Conservation (phyloP, 2,329 filamentous ascomycete species). For the Aspergillus pseudoterreus region DNA sequence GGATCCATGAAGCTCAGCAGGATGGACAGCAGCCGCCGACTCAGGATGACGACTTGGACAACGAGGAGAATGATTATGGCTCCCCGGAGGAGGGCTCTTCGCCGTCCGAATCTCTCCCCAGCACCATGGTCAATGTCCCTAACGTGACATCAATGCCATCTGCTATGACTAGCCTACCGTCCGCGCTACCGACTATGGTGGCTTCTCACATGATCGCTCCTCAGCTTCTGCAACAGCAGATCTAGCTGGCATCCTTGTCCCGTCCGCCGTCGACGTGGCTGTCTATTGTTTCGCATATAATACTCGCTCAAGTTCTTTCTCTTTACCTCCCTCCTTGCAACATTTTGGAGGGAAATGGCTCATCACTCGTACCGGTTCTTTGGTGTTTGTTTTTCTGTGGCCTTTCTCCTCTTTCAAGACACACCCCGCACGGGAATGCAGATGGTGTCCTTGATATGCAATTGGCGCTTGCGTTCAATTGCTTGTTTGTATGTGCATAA, state of each 20-base stretch:
- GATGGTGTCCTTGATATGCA: conserved; percentile 3
- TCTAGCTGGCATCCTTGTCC: conserved; percentile 21
- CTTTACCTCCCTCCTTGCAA: not conserved
- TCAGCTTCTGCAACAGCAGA: conserved; percentile 42
- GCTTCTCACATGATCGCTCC: conserved; percentile 41
- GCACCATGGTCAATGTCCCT: conserved; percentile 30
- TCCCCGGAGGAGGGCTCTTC: conserved; percentile 77
- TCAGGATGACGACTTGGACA: conserved; percentile 79
- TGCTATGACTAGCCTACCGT: conserved; percentile 21
- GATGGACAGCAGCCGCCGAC: conserved; percentile 48
- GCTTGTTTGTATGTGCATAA: conserved; percentile 6
- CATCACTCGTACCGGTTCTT: not conserved
- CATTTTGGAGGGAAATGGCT: not conserved
- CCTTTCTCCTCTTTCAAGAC: not conserved
- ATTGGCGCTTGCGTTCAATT: conserved; percentile 8
- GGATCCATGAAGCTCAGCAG: conserved; percentile 74
- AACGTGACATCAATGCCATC: conserved; percentile 35
- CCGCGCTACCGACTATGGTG: conserved; percentile 39
- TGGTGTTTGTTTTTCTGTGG: not conserved
- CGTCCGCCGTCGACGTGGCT: not conserved
- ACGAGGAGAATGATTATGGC: conserved; percentile 80
- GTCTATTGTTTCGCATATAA: not conserved
- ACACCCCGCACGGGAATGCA: not conserved
- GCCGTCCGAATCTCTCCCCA: conserved; percentile 35
- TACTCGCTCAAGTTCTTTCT: not conserved